Evolutionary conservation across 495 filamentous ascomycete species (phyloP), one percentile per base, ranked within the genome.

Genomic region (Neurospora discreta): DNA sequence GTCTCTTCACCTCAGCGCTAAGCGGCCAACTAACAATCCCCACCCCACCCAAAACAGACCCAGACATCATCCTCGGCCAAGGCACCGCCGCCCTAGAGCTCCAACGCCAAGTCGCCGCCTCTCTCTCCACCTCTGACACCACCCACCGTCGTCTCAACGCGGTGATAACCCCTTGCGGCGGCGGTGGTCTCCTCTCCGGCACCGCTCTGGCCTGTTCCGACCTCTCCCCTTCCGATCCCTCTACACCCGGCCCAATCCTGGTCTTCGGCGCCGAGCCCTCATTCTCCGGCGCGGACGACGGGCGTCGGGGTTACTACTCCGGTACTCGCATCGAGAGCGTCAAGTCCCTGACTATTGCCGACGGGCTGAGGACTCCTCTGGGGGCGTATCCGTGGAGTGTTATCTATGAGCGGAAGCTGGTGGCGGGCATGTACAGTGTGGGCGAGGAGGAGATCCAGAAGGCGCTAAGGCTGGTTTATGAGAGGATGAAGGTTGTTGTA

Each of bases 261-360:
- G 92, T 98, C 58, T 98, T 96, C 82, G 95, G 95, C n/a, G 90
- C 94, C 5, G 95, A 98, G 81, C 95, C 95, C 0, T 88, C 84
- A 40, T 93, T 92, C 80, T 80, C 95, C 75, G 93, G 92, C 70
- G 95, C 90, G 6, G 93, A 98, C 81, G 95, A 98, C 82, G 89
- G 86, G 46, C 84, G 87, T 44, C 82, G 91, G 1, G 93, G 92
- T 0, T 82, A 96, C 40, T 84, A 84, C 71, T 80, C 85, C 0
- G 88, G 88, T 18, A 71, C 83, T 72, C 85, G 94, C 39, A 85
- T 98, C 30, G 79, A 85, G 69, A 78, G 72, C 0, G 95, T 98
- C 5, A 87, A 85, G 69, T 89, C 89, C 10, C 79, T 95, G 68
- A 98, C 95, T 0, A 91, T 98, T 68, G 95, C 93, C 2, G 95